Evolutionary conservation across 2,329 filamentous ascomycete species (phyloP).

Genomic region (Alternaria dauci): DNA sequence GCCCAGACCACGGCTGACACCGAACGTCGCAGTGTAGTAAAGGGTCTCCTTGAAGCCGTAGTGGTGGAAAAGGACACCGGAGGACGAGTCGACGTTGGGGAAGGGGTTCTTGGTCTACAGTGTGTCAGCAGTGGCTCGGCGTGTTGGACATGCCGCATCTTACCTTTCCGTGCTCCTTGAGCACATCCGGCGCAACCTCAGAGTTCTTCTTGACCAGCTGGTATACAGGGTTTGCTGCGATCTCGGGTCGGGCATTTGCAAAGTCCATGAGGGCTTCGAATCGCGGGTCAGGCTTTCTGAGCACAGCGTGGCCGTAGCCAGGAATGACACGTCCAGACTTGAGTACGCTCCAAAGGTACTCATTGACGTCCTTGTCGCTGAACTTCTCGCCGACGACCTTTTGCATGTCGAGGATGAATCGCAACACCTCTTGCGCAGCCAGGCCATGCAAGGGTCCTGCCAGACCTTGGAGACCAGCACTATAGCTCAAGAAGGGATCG

Average conservation of each 20-base stretch:
- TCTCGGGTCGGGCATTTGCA: constrained; percentile 82
- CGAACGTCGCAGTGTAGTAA: constrained; percentile 83
- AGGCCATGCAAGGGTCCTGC: constrained; percentile 94
- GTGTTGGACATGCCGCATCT: constrained; percentile 7
- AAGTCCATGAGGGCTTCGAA: constrained; percentile 98
- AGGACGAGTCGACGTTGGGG: constrained; percentile 94
- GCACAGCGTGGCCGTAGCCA: constrained; percentile 93
- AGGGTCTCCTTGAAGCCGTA: constrained; percentile 97
- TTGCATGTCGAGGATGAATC: constrained; percentile 98
- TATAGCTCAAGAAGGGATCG: constrained; percentile 95
- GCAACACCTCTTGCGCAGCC: constrained; percentile 94
- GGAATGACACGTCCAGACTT: constrained; percentile 94
- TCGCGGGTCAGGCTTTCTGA: constrained; percentile 95
- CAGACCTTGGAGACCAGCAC: constrained; percentile 91
- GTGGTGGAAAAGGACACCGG: constrained; percentile 95
- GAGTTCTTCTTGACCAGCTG: constrained; percentile 93
- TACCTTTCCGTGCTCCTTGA: constrained; percentile 92
- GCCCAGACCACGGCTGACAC: constrained; percentile 77
- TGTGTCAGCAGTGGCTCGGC: constrained; percentile 8
- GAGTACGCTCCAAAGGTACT: constrained; percentile 91
- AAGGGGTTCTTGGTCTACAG: constrained; percentile 88
- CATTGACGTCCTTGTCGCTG: constrained; percentile 80
- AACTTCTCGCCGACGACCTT: constrained; percentile 80
- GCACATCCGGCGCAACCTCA: constrained; percentile 85
- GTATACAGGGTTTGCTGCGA: constrained; percentile 88